A percentile compares a stretch with the other conserved stretches of the same genome.
These are phyloP conservation scores for Aureobasidium namibiae DNA, from an alignment of 2,329 filamentous ascomycete genomes.

Conservation along the genomic window DNA sequence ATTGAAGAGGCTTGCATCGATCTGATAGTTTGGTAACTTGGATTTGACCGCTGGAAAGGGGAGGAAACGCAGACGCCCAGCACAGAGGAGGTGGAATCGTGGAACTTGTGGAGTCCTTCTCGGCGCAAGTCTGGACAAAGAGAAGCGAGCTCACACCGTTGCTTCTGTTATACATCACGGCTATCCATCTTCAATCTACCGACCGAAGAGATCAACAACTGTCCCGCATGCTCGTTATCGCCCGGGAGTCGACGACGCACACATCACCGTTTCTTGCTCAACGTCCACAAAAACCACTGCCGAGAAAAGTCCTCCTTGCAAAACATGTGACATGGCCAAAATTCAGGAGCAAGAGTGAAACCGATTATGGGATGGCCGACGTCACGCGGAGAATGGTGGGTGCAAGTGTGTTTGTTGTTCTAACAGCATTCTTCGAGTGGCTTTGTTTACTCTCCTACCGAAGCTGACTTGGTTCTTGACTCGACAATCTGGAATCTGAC, in stretches of 20 bases:
- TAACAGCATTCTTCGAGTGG: not conserved
- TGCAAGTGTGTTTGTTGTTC: conserved; percentile 4
- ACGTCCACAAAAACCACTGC: not conserved
- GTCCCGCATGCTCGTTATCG: not conserved
- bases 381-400: conserved; percentile 1
- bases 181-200: conserved; percentile 6
- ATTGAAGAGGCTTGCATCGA: not conserved
- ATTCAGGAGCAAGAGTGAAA: conserved; percentile 3
- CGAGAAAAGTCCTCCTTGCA: not conserved
- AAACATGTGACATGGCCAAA: not conserved
- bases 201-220: not conserved
- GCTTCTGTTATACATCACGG: conserved; percentile 6
- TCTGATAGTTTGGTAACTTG: not conserved
- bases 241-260: not conserved
- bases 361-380: not conserved
- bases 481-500: not conserved
- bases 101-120: not conserved
- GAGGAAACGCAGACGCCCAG: not conserved
- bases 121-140: not conserved
- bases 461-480: not conserved
- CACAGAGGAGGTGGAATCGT: not conserved
- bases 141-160: not conserved
- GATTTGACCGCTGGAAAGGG: conserved; percentile 8
- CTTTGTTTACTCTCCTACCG: not conserved
- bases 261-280: not conserved